Evolutionary conservation across 2,329 filamentous ascomycete species (phyloP).

Genomic region (Ophiostoma sp.): DNA sequence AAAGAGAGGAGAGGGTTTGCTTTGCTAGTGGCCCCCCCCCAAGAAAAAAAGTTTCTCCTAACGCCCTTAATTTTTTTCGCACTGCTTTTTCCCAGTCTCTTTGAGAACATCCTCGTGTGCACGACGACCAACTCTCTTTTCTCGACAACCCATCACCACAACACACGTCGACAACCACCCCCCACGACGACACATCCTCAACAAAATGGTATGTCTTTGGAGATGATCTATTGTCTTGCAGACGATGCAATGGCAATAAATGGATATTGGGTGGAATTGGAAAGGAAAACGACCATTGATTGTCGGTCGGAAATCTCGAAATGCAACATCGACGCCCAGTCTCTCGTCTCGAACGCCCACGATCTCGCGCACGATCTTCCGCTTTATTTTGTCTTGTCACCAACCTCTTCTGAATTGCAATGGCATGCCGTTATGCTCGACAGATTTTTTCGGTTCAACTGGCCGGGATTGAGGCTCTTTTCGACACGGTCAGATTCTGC

Average conservation of each 20-base stretch:
- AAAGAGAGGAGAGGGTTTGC: constrained; percentile 18
- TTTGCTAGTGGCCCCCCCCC: constrained; percentile 9
- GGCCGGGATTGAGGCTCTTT: neutral
- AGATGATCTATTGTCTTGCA: neutral
- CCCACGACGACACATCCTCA: constrained; percentile 26
- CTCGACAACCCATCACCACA: constrained; percentile 26
- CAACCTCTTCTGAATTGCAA: neutral
- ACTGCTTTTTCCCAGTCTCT: constrained; percentile 28
- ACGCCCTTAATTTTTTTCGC: constrained; percentile 27
- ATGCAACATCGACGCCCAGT: neutral
- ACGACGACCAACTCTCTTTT: constrained; percentile 26
- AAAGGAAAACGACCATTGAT: neutral
- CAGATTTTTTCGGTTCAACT: neutral
- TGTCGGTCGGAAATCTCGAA: constrained; percentile 3
- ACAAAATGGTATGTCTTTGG: constrained; percentile 30
- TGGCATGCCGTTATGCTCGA: neutral
- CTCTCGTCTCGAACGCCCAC: neutral
- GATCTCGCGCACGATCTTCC: neutral
- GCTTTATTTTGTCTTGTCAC: neutral
- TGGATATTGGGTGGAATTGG: constrained; percentile 27
- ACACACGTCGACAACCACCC: constrained; percentile 24
- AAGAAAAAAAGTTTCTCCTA: constrained; percentile 27
- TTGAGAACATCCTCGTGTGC: constrained; percentile 22
- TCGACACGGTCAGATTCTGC: neutral
- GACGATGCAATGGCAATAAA: neutral